phyloP scores from a whole-genome alignment of 2,329 filamentous ascomycete genomes.

The Fusarium sp. region DNA sequence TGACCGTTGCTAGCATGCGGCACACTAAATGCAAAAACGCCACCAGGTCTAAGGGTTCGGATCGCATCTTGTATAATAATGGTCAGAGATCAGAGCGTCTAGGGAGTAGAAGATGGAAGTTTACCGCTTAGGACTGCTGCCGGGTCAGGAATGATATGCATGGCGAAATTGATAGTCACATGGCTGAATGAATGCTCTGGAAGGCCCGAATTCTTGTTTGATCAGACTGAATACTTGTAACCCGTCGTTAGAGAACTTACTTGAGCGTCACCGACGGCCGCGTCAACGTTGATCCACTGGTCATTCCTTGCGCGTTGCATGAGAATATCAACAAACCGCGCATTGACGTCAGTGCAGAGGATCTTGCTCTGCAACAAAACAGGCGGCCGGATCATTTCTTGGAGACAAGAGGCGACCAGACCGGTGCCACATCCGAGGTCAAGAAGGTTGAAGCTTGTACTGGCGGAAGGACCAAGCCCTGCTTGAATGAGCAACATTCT shows the following conservation, averaged over 20 bases:
- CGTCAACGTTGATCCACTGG: neutral
- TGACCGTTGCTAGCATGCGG: neutral
- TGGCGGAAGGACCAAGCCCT: neutral
- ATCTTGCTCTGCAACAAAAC: neutral
- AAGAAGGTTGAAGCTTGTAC: neutral
- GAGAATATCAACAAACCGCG: neutral
- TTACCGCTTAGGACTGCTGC: neutral
- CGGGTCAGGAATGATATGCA: neutral
- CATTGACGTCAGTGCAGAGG: neutral
- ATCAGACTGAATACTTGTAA: neutral
- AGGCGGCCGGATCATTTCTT: neutral
- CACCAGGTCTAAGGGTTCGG: neutral
- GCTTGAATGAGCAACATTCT: neutral
- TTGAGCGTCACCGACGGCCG: neutral
- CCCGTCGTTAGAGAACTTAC: neutral
- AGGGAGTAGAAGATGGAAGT: neutral
- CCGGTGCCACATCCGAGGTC: neutral
- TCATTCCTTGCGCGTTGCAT: neutral
- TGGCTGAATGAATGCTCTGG: neutral
- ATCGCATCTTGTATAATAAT: neutral
- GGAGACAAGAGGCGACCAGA: neutral
- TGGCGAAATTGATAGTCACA: neutral
- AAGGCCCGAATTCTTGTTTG: neutral
- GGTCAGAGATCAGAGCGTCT: neutral
- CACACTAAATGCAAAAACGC: neutral